Evolutionary conservation across 768 basidiomycete genomes (phyloP).

Genomic region (Boletus rufocinnamomeus): DNA sequence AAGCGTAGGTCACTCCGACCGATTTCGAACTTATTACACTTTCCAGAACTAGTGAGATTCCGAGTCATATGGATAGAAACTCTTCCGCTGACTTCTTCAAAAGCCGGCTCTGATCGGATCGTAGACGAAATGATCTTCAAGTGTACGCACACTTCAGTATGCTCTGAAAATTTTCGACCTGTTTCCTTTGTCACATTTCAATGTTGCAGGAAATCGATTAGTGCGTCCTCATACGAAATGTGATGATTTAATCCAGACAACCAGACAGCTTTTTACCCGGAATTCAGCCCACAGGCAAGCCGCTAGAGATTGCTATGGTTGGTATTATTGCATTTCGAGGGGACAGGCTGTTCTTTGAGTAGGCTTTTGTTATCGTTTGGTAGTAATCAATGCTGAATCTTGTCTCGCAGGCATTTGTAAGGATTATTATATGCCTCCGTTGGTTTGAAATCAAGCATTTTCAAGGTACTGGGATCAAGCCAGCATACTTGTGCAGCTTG

Average conservation of each 20-base stretch:
- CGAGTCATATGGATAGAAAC: neutral
- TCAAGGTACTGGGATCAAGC: slow-evolving; percentile 52
- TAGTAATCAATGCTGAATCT: neutral
- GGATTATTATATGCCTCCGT: neutral
- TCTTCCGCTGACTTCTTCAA: neutral
- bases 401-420: slow-evolving; percentile 21
- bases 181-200: neutral
- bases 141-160: slow-evolving; percentile 41
- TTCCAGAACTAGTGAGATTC: slow-evolving; percentile 40
- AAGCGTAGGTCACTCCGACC: slow-evolving; percentile 40
- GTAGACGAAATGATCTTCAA: slow-evolving; percentile 52
- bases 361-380: neutral
- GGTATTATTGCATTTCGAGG: slow-evolving; percentile 49
- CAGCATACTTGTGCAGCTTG: slow-evolving; percentile 46
- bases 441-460: neutral
- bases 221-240: slow-evolving; percentile 22
- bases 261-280: slow-evolving; percentile 34
- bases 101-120: slow-evolving; percentile 45
- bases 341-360: slow-evolving; percentile 53
- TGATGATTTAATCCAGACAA: slow-evolving; percentile 7
- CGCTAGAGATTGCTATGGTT: slow-evolving; percentile 44
- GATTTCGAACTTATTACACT: slow-evolving; percentile 44
- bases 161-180: neutral
- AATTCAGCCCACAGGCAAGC: slow-evolving; percentile 40
- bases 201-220: slow-evolving; percentile 43